These are phyloP conservation scores for Yarrowia phangngaensis DNA, from an alignment of 805 yeast genomes.

Conservation along the genomic window DNA sequence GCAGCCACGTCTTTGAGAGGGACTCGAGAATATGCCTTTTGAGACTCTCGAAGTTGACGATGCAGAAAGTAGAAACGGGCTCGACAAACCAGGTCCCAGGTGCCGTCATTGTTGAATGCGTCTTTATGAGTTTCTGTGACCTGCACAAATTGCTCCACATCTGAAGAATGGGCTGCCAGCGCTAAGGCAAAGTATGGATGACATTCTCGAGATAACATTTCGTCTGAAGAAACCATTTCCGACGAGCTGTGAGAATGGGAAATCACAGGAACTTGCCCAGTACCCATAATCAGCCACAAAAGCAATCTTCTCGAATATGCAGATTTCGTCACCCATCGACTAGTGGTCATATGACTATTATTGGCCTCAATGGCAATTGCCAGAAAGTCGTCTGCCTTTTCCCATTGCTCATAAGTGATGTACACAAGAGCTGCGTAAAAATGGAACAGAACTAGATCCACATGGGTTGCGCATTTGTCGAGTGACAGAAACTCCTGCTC, in stretches of 20 bases:
- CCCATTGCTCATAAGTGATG: conserved; percentile 26
- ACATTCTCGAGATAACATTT: conserved; percentile 11
- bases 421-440: conserved; percentile 29
- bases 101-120: conserved; percentile 1
- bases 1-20: conserved; percentile 22
- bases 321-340: conserved; percentile 4
- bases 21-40: conserved; percentile 12
- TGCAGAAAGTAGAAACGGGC: conserved; percentile 14
- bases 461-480: conserved; percentile 9
- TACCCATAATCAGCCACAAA: conserved; percentile 12
- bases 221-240: conserved; percentile 8
- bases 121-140: conserved; percentile 8
- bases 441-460: conserved; percentile 26
- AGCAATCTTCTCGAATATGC: conserved; percentile 5
- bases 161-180: conserved; percentile 1
- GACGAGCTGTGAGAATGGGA: conserved; percentile 5
- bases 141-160: conserved; percentile 6
- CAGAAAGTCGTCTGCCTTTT: conserved; percentile 29
- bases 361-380: conserved; percentile 23
- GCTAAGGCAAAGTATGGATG: conserved; percentile 19
- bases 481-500: conserved; percentile 7
- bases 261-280: not conserved
- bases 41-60: conserved; percentile 18
- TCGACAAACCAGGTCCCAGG: not conserved
- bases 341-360: not conserved